phyloP scores from a whole-genome alignment of 331 rosid species.

The Acacia concinna region DNA sequence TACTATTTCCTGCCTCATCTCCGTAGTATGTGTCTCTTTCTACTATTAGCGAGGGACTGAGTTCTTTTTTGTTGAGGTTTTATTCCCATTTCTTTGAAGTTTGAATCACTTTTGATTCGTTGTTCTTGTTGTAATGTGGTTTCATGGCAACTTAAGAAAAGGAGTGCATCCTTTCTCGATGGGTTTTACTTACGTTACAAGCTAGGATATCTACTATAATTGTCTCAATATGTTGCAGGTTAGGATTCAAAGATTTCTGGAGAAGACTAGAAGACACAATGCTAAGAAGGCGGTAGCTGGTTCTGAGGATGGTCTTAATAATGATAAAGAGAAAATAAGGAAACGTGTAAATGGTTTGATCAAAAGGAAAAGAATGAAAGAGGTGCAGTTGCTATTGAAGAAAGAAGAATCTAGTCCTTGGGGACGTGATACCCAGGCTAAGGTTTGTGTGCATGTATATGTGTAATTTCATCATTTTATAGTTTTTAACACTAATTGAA shows the following conservation, averaged over 20 bases:
- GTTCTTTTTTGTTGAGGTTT: slow-evolving; percentile 9
- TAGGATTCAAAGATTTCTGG: slow-evolving; percentile 63
- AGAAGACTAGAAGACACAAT: slow-evolving; percentile 53
- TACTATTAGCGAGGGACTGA: background rate
- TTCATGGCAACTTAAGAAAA: background rate
- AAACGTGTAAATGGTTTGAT: slow-evolving; percentile 64
- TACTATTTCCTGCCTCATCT: background rate
- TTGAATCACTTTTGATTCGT: slow-evolving; percentile 11
- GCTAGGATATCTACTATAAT: slow-evolving; percentile 2
- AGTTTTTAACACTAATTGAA: slow-evolving; percentile 13
- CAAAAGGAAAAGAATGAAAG: slow-evolving; percentile 53
- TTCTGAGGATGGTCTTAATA: slow-evolving; percentile 41
- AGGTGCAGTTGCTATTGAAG: slow-evolving; percentile 60
- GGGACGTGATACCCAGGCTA: slow-evolving; percentile 76
- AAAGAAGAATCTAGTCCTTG: slow-evolving; percentile 69
- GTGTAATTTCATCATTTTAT: background rate
- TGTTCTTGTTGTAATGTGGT: slow-evolving; percentile 1
- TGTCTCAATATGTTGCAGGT: slow-evolving; percentile 45
- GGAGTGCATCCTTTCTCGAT: slow-evolving; percentile 16
- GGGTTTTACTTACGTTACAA: background rate
- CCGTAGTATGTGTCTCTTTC: background rate
- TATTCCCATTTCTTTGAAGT: slow-evolving; percentile 6
- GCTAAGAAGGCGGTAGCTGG: slow-evolving; percentile 40
- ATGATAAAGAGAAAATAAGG: slow-evolving; percentile 66
- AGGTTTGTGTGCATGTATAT: slow-evolving; percentile 48